These are phyloP conservation scores for Gynandropsis gynandra DNA, from an alignment of 345 rosid species.

Conservation along the genomic window DNA sequence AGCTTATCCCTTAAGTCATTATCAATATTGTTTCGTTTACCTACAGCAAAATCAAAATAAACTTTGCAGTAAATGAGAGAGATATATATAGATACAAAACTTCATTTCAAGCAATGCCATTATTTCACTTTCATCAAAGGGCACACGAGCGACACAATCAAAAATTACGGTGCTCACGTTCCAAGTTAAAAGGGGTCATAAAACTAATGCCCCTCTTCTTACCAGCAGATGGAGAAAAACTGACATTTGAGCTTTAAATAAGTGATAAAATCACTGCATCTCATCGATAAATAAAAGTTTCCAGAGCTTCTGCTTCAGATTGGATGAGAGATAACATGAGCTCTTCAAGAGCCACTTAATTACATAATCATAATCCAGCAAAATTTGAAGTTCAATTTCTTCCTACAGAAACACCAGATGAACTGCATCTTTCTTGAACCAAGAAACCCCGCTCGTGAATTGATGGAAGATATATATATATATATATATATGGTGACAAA, in stretches of 20 bases:
- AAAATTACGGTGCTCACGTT: conserved; percentile 48
- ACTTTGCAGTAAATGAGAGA: conserved; percentile 27
- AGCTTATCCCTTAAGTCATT: conserved; percentile 78
- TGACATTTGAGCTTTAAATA: conserved; percentile 22
- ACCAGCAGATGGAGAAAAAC: conserved; percentile 36
- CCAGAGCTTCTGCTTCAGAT: conserved; percentile 34
- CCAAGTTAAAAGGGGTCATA: conserved; percentile 43
- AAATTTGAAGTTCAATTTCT: conserved; percentile 23
- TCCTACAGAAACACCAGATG: conserved; percentile 23
- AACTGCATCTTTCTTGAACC: conserved; percentile 29
- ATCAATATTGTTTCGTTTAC: conserved; percentile 47
- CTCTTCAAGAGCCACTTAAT: conserved; percentile 34
- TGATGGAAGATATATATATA: conserved; percentile 29
- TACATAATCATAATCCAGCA: conserved; percentile 26
- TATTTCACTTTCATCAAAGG: conserved; percentile 27
- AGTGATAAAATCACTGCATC: conserved; percentile 29
- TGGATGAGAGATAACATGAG: conserved; percentile 41
- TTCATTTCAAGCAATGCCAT: conserved; percentile 27
- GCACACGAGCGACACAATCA: conserved; percentile 44
- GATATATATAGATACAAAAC: conserved; percentile 15
- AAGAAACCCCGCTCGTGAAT: conserved; percentile 26
- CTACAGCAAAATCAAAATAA: conserved; percentile 37
- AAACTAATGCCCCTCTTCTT: conserved; percentile 39
- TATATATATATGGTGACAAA: too few species aligned
- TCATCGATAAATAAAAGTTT: conserved; percentile 31